Evolutionary conservation across 2,329 filamentous ascomycete species (phyloP), one percentile per base, ranked within the genome.

Genomic region (Diaporthe citriasiana): DNA sequence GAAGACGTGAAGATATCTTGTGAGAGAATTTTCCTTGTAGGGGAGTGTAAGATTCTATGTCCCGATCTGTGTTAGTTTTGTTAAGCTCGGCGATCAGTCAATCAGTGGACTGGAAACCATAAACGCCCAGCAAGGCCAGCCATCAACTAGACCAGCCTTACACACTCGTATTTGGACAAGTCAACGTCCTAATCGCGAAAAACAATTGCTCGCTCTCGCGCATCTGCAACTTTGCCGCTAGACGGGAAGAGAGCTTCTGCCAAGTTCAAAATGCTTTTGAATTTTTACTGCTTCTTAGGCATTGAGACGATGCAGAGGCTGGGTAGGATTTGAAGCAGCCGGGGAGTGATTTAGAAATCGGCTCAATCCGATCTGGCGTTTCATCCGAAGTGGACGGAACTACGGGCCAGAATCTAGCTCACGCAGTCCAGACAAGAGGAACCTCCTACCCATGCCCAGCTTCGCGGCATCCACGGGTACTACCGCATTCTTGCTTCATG

Each of bases 351-450:
- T 47, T 33, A 66, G 60, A 47, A 8, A 66, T 66, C 42, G 22
- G 60, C 60, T 66, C 45, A 51, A 38, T 66, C 45, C 60, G 17
- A 50, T n/a, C 12, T 6, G 60, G 60, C 27, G 60, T 66, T 66
- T 66, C 60, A 66, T 66, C 60, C 13, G 42, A 66, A 66, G 30
- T 51, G 12, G 22, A 35, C 51, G 60, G 38, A 66, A 66, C 60
- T 66, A 66, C 42, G 60, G 60, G 45, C 60, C 51, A 38, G 60
- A 66, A 50, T 25, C 13, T 38, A 50, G 45, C 27, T 35, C 10
- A 19, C 7, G 22, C 42, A 66, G 12, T 30, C 38, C 42, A 27
- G 25, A 25, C 27, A 22, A n/a, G 30, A 25, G 45, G 42, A 33
- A 13, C 42, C 27, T 35, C 42, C 12, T 4, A n/a, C n/a, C n/a